phyloP scores from a whole-genome alignment of 768 basidiomycete species.

The Pluteus cervinus region DNA sequence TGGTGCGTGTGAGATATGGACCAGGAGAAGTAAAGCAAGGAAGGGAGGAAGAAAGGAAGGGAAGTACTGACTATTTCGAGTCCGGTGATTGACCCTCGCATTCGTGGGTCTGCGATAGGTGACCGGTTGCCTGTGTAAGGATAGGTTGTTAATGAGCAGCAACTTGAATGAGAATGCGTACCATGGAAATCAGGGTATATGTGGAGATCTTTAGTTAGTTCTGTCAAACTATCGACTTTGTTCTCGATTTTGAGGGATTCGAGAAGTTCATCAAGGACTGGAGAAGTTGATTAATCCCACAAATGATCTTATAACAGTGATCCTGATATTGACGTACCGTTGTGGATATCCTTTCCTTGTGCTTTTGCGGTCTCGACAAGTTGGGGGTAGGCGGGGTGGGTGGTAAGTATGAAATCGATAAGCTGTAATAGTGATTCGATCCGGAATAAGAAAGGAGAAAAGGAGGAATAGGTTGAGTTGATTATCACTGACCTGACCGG shows the following conservation, averaged over 20 bases:
- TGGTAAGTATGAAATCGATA: constrained; percentile 92
- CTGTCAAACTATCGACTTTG: constrained; percentile 58
- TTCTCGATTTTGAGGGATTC: constrained; percentile 56
- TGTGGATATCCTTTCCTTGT: constrained; percentile 52
- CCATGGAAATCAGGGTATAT: constrained; percentile 96
- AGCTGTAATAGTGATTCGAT: constrained; percentile 43
- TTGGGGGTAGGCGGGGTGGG: constrained; percentile 77
- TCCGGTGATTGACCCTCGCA: constrained; percentile 90
- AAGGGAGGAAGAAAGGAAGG: background rate
- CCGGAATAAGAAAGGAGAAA: background rate
- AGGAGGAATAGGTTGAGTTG: background rate
- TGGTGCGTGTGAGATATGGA: background rate
- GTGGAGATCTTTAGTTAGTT: constrained; percentile 86
- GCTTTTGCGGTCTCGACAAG: constrained; percentile 60
- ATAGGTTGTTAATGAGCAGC: background rate
- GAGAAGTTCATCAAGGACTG: constrained; percentile 72
- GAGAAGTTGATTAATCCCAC: background rate
- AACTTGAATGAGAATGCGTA: constrained; percentile 18
- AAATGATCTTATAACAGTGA: background rate
- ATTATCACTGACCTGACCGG: constrained; percentile 67
- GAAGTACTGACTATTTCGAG: constrained; percentile 59
- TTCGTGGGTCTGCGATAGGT: constrained; percentile 90
- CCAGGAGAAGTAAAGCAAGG: too few relatives aligned
- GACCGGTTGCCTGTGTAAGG: constrained; percentile 78
- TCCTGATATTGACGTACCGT: constrained; percentile 29